Conservation (phyloP, 1,284 basidiomycete genomes). For the Tausonia pullulans region DNA sequence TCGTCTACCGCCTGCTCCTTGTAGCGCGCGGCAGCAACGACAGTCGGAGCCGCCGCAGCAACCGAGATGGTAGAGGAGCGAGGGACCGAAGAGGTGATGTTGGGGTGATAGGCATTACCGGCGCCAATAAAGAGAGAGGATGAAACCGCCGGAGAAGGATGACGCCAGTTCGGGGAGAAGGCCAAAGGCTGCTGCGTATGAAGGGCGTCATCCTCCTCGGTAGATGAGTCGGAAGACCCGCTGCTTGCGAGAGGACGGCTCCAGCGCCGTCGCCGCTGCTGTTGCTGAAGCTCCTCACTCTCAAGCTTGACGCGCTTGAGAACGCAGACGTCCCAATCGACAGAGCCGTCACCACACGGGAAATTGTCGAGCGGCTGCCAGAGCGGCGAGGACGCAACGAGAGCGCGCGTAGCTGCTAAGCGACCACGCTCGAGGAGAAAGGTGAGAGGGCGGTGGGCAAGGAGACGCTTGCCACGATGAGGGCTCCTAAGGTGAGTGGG, state of each 20-base stretch:
- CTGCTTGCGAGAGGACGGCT: too few species aligned
- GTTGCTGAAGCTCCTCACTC: slow-evolving; percentile 41
- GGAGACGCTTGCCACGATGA: slow-evolving; percentile 24
- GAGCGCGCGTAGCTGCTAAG: slow-evolving; percentile 52
- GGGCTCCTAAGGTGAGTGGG: slow-evolving; percentile 20
- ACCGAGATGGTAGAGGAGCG: slow-evolving; percentile 24
- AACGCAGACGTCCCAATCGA: slow-evolving; percentile 59
- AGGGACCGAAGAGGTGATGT: too few species aligned
- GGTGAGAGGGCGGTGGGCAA: slow-evolving; percentile 57
- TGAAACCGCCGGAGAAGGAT: too few species aligned
- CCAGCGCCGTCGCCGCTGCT: too few species aligned
- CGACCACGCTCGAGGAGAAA: slow-evolving; percentile 63
- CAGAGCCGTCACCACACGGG: too few species aligned
- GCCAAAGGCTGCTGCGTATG: too few species aligned
- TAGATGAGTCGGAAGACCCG: too few species aligned
- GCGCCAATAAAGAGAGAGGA: too few species aligned
- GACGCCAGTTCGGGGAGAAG: too few species aligned
- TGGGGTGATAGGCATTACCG: too few species aligned
- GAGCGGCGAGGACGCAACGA: slow-evolving; percentile 68
- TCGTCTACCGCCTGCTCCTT: slow-evolving; percentile 8
- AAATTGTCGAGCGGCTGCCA: slow-evolving; percentile 52
- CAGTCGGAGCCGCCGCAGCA: slow-evolving; percentile 18
- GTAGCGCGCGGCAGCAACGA: slow-evolving; percentile 1
- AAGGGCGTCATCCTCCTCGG: too few species aligned
- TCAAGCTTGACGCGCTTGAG: slow-evolving; percentile 66